Percentiles rank a stretch among this genome's conserved stretches.
These are phyloP conservation scores for Fragosphaeria purpurea DNA, from an alignment of 2,329 filamentous ascomycete species.

Conservation along the genomic window DNA sequence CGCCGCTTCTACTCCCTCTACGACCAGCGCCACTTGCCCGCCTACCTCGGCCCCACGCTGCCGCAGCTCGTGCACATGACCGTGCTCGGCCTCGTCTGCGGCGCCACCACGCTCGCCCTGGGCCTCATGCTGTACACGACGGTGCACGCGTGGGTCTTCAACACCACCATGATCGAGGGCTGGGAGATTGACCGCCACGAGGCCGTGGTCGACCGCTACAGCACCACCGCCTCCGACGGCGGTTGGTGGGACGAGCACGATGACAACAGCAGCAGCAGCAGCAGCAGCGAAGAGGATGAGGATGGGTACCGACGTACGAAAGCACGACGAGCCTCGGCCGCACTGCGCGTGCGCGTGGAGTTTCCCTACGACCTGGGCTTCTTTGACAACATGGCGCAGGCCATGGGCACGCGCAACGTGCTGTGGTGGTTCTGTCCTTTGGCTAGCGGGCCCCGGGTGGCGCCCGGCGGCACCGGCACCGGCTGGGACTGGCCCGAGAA, in stretches of 20 bases:
- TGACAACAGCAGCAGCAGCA: constrained; percentile 22
- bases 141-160: constrained; percentile 50
- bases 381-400: constrained; percentile 62
- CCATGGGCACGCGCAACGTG: constrained; percentile 60
- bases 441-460: constrained; percentile 37
- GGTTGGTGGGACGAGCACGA: constrained; percentile 30
- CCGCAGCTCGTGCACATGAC: constrained; percentile 51
- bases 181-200: constrained; percentile 64
- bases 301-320: constrained; percentile 25
- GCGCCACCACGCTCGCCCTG: constrained; percentile 51
- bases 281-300: constrained; percentile 13
- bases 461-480: constrained; percentile 23
- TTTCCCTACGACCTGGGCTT: constrained; percentile 77
- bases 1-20: constrained; percentile 51
- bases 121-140: constrained; percentile 56
- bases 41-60: constrained; percentile 61
- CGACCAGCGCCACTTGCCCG: constrained; percentile 54
- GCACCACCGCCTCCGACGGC: constrained; percentile 24
- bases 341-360: constrained; percentile 53
- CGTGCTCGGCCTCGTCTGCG: constrained; percentile 46
- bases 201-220: constrained; percentile 38
- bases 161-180: constrained; percentile 71
- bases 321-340: background rate
- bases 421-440: constrained; percentile 63
- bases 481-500: constrained; percentile 64